phyloP scores from a whole-genome alignment of 495 filamentous ascomycete genomes.

The Lineolata rhizophorae region DNA sequence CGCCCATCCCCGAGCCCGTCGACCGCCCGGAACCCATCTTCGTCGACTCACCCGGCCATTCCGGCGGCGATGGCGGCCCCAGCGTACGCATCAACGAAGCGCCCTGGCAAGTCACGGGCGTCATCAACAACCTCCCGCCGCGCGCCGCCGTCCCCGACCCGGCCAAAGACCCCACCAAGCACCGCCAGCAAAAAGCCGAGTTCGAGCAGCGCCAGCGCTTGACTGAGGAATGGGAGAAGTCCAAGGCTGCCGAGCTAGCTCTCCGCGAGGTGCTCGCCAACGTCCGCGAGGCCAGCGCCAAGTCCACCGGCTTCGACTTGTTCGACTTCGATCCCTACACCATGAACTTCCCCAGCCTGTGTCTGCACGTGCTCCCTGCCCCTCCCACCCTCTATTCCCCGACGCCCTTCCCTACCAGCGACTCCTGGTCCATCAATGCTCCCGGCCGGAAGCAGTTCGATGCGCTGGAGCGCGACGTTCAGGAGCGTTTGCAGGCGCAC shows the following conservation, averaged over 20 bases:
- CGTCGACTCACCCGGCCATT: slow-evolving; percentile 6
- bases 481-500: slow-evolving; percentile 16
- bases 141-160: slow-evolving; percentile 21
- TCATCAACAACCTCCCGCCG: slow-evolving; percentile 53
- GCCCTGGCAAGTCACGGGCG: slow-evolving; percentile 60
- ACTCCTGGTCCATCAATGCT: slow-evolving; percentile 52
- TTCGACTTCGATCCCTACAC: slow-evolving; percentile 70
- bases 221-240: slow-evolving; percentile 44
- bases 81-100: slow-evolving; percentile 35
- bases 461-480: slow-evolving; percentile 40
- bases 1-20: slow-evolving; percentile 5
- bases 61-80: slow-evolving; percentile 17
- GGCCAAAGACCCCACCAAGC: slow-evolving; percentile 18
- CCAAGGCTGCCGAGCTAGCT: slow-evolving; percentile 63
- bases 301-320: slow-evolving; percentile 7
- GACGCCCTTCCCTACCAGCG: slow-evolving; percentile 40
- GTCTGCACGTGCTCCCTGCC: slow-evolving; percentile 53
- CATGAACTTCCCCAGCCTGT: slow-evolving; percentile 62
- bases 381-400: slow-evolving; percentile 54
- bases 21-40: slow-evolving; percentile 8
- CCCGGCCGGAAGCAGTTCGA: slow-evolving; percentile 50
- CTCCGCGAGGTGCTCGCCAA: slow-evolving; percentile 59
- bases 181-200: slow-evolving; percentile 31
- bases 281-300: slow-evolving; percentile 38
- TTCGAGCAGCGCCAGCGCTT: slow-evolving; percentile 32